These are phyloP conservation scores for Borealophlyctis nickersoniae DNA, from an alignment of 192 early-diverging fungal species.

Conservation along the genomic window DNA sequence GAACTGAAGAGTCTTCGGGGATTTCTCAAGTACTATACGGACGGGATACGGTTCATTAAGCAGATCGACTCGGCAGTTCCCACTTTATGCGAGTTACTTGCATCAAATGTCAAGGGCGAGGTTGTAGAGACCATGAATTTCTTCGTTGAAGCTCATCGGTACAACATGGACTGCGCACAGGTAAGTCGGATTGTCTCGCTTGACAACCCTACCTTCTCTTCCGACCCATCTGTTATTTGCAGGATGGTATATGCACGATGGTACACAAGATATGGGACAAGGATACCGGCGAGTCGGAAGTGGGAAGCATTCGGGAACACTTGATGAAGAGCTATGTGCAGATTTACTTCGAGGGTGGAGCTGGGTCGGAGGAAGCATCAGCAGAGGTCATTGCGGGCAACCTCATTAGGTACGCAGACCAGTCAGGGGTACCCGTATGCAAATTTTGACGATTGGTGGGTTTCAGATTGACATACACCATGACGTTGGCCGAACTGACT, in stretches of 20 bases:
- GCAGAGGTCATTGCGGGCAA: constrained; percentile 57
- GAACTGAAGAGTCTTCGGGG: constrained; percentile 37
- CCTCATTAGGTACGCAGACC: constrained; percentile 57
- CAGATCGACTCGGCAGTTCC: constrained; percentile 76
- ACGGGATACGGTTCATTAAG: constrained; percentile 83
- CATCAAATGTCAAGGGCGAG: constrained; percentile 86
- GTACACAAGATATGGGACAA: constrained; percentile 88
- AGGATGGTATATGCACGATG: constrained; percentile 91
- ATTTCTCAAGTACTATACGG: constrained; percentile 74
- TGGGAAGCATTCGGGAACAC: constrained; percentile 49
- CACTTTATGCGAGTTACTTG: constrained; percentile 77
- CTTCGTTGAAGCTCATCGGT: constrained; percentile 80
- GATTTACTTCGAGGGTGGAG: constrained; percentile 71
- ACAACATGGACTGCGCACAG: constrained; percentile 75
- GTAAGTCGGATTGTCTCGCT: constrained; percentile 40
- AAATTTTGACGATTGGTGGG: constrained; percentile 12
- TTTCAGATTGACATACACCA: constrained; percentile 72
- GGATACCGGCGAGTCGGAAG: constrained; percentile 42
- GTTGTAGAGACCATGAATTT: constrained; percentile 96
- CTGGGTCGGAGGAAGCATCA: constrained; percentile 3
- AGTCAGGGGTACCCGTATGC: too few species aligned
- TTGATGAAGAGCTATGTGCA: constrained; percentile 75
- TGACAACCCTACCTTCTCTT: too few species aligned
- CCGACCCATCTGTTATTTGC: constrained; percentile 6
- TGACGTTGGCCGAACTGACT: constrained; percentile 89